phyloP scores from a whole-genome alignment of 495 filamentous ascomycete genomes.

The Penicillium atrosanguineum region DNA sequence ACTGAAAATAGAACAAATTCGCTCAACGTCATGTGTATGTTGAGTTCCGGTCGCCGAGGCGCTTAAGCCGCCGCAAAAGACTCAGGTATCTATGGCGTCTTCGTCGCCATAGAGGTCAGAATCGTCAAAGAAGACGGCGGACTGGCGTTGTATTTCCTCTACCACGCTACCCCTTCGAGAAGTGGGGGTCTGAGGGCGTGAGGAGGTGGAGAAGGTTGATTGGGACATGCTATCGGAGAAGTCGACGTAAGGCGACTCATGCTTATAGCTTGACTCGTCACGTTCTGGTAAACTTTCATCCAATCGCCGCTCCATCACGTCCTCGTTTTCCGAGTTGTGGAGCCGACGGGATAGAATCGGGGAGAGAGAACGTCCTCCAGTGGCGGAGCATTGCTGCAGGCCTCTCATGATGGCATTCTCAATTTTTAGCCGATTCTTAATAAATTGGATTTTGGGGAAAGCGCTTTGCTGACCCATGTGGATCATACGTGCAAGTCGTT shows the following conservation, averaged over 20 bases:
- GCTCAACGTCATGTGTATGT: slow-evolving; percentile 10
- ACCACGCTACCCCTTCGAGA: slow-evolving; percentile 48
- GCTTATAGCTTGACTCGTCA: slow-evolving; percentile 19
- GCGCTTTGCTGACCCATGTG: slow-evolving; percentile 80
- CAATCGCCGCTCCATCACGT: slow-evolving; percentile 27
- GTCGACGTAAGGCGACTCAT: slow-evolving; percentile 20
- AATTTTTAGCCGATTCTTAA: slow-evolving; percentile 79
- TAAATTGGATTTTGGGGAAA: slow-evolving; percentile 88
- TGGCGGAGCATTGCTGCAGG: slow-evolving; percentile 50
- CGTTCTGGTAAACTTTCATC: slow-evolving; percentile 35
- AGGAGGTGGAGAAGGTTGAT: slow-evolving; percentile 17
- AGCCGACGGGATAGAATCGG: slow-evolving; percentile 29
- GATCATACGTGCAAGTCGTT: slow-evolving; percentile 81
- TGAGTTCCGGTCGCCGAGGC: slow-evolving; percentile 1
- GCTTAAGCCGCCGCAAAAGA: slow-evolving; percentile 15
- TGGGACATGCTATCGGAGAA: slow-evolving; percentile 30
- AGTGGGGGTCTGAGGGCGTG: slow-evolving; percentile 24
- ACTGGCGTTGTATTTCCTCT: slow-evolving; percentile 59
- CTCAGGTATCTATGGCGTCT: slow-evolving; percentile 22
- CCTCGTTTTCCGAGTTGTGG: slow-evolving; percentile 19
- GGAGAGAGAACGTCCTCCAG: slow-evolving; percentile 24
- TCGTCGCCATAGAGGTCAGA: slow-evolving; percentile 40
- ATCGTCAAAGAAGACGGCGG: slow-evolving; percentile 62
- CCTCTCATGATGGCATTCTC: slow-evolving; percentile 79
- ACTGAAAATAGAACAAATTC: slow-evolving; percentile 12